These are phyloP conservation scores for Quercus parvula DNA, from an alignment of 306 rosid genomes.

Conservation along the genomic window DNA sequence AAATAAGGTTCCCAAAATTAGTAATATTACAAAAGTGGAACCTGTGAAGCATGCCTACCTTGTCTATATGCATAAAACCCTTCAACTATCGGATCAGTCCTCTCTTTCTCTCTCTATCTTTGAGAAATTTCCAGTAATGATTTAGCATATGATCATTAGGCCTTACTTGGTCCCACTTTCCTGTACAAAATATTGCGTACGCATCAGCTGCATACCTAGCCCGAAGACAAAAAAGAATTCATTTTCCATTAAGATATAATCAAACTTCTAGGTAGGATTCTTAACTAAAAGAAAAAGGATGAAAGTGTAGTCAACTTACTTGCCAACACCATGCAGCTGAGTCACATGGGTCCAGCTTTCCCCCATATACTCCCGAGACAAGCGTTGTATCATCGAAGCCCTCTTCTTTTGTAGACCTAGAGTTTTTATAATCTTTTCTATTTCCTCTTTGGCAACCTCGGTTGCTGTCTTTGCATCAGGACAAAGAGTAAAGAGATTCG, in stretches of 20 bases:
- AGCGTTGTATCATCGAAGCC: slow-evolving; percentile 41
- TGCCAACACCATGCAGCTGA: slow-evolving; percentile 72
- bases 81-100: too few relatives aligned
- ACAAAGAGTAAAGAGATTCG: slow-evolving; percentile 53
- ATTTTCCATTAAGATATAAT: not conserved
- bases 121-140: slow-evolving; percentile 21
- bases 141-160: slow-evolving; percentile 47
- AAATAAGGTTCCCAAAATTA: too few relatives aligned
- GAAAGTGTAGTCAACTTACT: slow-evolving; percentile 34
- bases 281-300: not conserved
- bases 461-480: slow-evolving; percentile 60
- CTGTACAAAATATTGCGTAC: slow-evolving; percentile 58
- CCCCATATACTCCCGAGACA: slow-evolving; percentile 56
- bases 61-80: too few relatives aligned
- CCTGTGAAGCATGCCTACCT: too few relatives aligned
- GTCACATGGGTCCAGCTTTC: slow-evolving; percentile 74
- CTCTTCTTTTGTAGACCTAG: slow-evolving; percentile 60
- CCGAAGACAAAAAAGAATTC: not conserved
- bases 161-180: slow-evolving; percentile 43
- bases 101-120: too few relatives aligned
- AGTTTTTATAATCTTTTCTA: slow-evolving; percentile 37
- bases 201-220: slow-evolving; percentile 70
- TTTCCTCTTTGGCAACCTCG: slow-evolving; percentile 36
- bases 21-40: too few relatives aligned
- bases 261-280: not conserved